These are phyloP conservation scores for Microbotryum scabiosae DNA, from an alignment of 1,284 basidiomycete genomes.

Conservation along the genomic window DNA sequence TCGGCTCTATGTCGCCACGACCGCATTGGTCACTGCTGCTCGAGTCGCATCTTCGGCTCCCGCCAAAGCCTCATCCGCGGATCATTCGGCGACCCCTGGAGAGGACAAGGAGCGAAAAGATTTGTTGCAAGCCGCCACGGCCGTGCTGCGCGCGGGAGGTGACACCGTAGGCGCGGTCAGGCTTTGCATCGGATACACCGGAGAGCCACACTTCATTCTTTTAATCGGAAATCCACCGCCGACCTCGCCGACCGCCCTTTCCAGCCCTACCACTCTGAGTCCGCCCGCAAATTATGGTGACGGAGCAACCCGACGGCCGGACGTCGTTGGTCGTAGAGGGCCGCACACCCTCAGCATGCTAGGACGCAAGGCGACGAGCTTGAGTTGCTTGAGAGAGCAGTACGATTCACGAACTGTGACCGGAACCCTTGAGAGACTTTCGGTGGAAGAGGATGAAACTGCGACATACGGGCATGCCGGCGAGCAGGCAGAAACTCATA, in stretches of 20 bases:
- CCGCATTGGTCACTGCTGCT: conserved; percentile 78
- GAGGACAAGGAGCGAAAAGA: conserved; percentile 69
- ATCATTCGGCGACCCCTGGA: conserved; percentile 47
- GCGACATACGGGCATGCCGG: not conserved
- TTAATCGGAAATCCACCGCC: too few species aligned
- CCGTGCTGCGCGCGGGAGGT: conserved; percentile 74
- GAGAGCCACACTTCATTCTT: too few species aligned
- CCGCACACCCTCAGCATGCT: conserved; percentile 45
- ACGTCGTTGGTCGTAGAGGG: too few species aligned
- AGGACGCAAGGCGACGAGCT: conserved; percentile 44
- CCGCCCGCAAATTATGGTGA: too few species aligned
- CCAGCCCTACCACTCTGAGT: too few species aligned
- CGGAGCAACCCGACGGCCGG: too few species aligned
- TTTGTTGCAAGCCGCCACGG: conserved; percentile 72
- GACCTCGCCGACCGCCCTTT: too few species aligned
- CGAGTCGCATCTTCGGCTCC: conserved; percentile 48
- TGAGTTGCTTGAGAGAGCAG: conserved; percentile 38
- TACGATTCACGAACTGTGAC: conserved; percentile 23
- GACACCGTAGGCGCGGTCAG: conserved; percentile 79
- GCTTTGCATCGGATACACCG: conserved; percentile 42
- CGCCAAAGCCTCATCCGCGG: conserved; percentile 37
- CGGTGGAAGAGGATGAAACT: conserved; percentile 6
- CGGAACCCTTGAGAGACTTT: conserved; percentile 4
- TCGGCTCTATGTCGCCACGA: conserved; percentile 73
- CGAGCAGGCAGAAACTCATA: not conserved